Conservation (phyloP, 2,329 filamentous ascomycete genomes). For the Metarhizium robertsii region DNA sequence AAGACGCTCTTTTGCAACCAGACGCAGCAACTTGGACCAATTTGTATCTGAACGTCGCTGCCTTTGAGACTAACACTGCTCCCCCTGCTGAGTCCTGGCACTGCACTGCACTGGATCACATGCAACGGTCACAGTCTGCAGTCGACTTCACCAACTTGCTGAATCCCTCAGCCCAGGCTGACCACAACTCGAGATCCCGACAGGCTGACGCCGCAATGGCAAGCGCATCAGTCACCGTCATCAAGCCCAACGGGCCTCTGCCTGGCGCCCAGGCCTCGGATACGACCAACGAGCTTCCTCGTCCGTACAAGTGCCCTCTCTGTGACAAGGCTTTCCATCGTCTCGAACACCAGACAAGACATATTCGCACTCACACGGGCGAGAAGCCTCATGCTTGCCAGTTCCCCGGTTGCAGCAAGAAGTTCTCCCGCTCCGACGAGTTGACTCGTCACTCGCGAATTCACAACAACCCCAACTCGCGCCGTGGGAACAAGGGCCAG, state of each 20-base stretch:
- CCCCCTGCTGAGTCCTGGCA: too few species aligned
- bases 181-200: constrained; percentile 18
- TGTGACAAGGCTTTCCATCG: constrained; percentile 99
- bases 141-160: constrained; percentile 70
- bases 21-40: not conserved
- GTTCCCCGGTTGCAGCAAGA: constrained; percentile 92
- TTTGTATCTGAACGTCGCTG: not conserved
- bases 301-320: constrained; percentile 96
- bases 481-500: constrained; percentile 76
- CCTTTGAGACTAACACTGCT: not conserved
- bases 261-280: constrained; percentile 54
- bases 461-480: constrained; percentile 97
- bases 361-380: constrained; percentile 94
- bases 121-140: constrained; percentile 65
- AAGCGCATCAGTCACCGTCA: constrained; percentile 40
- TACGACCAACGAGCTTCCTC: constrained; percentile 61
- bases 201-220: constrained; percentile 36
- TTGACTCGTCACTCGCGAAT: constrained; percentile 94
- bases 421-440: constrained; percentile 94
- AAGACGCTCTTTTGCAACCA: not conserved
- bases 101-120: constrained; percentile 40
- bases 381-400: constrained; percentile 97
- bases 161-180: constrained; percentile 39
- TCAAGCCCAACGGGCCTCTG: constrained; percentile 54
- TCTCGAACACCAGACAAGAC: constrained; percentile 81